phyloP scores from a whole-genome alignment of 352 stramenopile species.

The Blastocystis sp. region DNA sequence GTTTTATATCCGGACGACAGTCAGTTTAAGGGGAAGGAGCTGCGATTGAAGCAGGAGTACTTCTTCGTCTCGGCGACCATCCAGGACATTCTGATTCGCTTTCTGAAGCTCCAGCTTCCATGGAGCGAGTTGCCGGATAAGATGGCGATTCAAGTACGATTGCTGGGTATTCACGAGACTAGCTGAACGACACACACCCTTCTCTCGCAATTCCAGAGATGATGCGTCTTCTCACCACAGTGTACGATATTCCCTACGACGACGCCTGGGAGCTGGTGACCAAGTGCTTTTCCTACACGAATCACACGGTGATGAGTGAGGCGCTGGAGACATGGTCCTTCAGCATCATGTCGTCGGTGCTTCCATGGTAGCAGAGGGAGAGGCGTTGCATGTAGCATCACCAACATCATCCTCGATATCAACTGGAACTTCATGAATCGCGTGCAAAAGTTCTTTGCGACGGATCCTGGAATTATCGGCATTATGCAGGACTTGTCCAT shows the following conservation, averaged over 20 bases:
- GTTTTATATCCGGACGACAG: constrained; percentile 60
- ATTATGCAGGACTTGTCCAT: constrained; percentile 59
- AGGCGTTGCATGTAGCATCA: background rate
- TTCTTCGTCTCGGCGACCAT: constrained; percentile 60
- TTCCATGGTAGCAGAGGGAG: constrained; percentile 53
- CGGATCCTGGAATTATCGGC: constrained; percentile 37
- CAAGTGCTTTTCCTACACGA: constrained; percentile 58
- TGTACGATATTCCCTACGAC: constrained; percentile 50
- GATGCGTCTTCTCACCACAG: constrained; percentile 59
- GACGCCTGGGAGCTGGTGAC: constrained; percentile 58
- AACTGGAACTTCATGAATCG: constrained; percentile 60
- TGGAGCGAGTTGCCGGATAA: constrained; percentile 57
- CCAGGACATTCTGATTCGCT: constrained; percentile 55
- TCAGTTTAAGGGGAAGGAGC: constrained; percentile 58
- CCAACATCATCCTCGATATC: constrained; percentile 61
- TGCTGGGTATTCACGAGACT: background rate
- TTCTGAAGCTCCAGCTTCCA: constrained; percentile 40
- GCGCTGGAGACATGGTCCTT: constrained; percentile 60
- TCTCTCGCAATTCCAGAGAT: constrained; percentile 58
- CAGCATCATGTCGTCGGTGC: constrained; percentile 50
- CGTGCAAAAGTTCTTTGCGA: constrained; percentile 50
- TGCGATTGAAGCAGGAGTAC: constrained; percentile 61
- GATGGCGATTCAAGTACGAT: constrained; percentile 53
- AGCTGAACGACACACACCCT: constrained; percentile 61
- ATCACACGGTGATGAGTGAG: constrained; percentile 61